Evolutionary conservation across 31 red algal species (phyloP).

Genomic region (Porphyra umbilicalis): DNA sequence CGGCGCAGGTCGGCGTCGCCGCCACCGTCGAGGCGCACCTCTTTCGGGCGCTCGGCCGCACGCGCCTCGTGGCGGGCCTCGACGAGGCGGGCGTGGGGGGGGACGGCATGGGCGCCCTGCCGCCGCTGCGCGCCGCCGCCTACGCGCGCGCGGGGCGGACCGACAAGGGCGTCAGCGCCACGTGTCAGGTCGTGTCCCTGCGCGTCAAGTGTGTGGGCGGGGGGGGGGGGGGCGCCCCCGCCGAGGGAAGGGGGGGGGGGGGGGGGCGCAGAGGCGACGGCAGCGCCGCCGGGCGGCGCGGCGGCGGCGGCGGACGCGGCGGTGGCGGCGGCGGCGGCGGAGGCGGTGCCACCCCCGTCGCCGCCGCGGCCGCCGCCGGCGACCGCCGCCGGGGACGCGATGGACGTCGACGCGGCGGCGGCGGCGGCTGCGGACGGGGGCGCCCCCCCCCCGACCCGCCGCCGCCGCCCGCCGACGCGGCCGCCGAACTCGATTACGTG

Average conservation of each 20-base stretch:
- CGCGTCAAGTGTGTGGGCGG: conserved; percentile 29
- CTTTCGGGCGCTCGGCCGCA: conserved; percentile 33
- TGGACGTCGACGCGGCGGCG: neutral
- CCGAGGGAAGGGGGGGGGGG: no score
- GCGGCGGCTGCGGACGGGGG: neutral
- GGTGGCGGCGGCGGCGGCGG: neutral
- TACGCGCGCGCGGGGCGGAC: conserved; percentile 88
- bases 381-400: neutral
- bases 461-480: conserved; percentile 7
- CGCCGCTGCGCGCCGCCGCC: conserved; percentile 1
- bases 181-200: conserved; percentile 73
- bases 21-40: conserved; percentile 57
- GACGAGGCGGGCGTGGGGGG: neutral
- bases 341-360: neutral
- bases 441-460: no score
- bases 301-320: conserved; percentile 6
- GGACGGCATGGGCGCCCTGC: neutral
- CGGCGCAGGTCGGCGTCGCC: conserved; percentile 29
- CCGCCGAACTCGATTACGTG: conserved; percentile 42
- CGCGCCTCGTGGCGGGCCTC: conserved; percentile 30
- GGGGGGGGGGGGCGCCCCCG: neutral
- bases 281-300: no score
- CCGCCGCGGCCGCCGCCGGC: neutral
- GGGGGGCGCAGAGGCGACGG: no score
- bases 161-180: conserved; percentile 82